Evolutionary conservation across 2,329 filamentous ascomycete genomes (phyloP), one percentile per base, ranked within the genome.

Genomic region (Teratosphaeria zuluensis): DNA sequence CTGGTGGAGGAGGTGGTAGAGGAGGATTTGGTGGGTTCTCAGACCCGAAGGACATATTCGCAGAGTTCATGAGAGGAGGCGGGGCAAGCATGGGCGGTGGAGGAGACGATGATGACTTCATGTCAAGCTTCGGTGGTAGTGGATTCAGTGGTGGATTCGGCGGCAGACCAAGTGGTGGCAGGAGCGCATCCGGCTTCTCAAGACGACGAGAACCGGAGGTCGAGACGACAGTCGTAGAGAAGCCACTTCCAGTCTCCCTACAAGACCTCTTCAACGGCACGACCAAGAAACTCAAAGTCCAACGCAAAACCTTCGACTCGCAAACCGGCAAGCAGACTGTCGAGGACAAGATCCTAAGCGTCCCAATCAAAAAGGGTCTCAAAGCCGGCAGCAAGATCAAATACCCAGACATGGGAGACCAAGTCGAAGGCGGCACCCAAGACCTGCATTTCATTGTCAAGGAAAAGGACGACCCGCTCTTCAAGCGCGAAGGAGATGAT

Each of bases 311-410:
- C 19, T 97, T 90, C 72, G 94, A 99, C 73, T 80, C 78, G 46
- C 76, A 86, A 21, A 86, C 81, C 0, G 90, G 90, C 59, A 96
- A 95, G 78, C 85, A 91, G 66, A 89, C 84, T 51, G 88, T 87
- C 2, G 89, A 92, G 61, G 94, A 99, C 68, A 89, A 92, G 69
- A 90, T 96, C 19, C 78, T 99, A 32, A 91, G 95, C 70, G 92
- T 97, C 56, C 90, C 91, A 53, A 96, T 99, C 77, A 97, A 96
- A 77, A 86, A 90, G 5, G 94, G 94, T 60, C 77, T 97, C 75
- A 96, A 97, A 77, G 92, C 95, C 67, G 94, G 94, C 32, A 95
- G 90, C 70, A 99, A 97, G 81, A 96, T 99, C 75, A 96, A 96
- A 76, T 99, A 96, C 72, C 89, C 89, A 70, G 91, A 92, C 51